Percentiles rank a stretch among this genome's conserved stretches.
phyloP scores from a whole-genome alignment of 768 basidiomycete genomes.

The Sporobolomyces pararoseus region DNA sequence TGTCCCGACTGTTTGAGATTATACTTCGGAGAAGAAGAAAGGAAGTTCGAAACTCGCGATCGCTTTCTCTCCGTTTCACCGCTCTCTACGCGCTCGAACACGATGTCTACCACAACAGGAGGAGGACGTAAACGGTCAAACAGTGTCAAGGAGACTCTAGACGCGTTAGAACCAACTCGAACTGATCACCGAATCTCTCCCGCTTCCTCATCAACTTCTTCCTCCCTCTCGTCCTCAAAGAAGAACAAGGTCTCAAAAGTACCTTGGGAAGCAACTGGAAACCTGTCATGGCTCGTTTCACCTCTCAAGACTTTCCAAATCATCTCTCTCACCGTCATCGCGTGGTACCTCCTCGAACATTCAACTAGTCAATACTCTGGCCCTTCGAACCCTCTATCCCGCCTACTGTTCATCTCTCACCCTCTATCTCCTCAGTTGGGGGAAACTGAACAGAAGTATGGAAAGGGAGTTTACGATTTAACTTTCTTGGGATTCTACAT shows the following conservation, averaged over 20 bases:
- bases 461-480: slow-evolving; percentile 68
- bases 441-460: slow-evolving; percentile 57
- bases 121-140: slow-evolving; percentile 28
- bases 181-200: slow-evolving; percentile 15
- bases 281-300: slow-evolving; percentile 38
- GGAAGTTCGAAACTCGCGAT: too few relatives aligned
- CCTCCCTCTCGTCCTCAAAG: background rate
- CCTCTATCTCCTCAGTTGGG: slow-evolving; percentile 57
- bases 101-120: too few relatives aligned
- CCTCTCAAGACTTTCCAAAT: slow-evolving; percentile 59
- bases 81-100: too few relatives aligned
- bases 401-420: slow-evolving; percentile 69
- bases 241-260: background rate
- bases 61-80: too few relatives aligned
- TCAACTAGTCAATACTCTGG: slow-evolving; percentile 51
- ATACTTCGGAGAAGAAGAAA: too few relatives aligned
- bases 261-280: slow-evolving; percentile 15
- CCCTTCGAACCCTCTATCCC: slow-evolving; percentile 66
- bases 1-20: too few relatives aligned
- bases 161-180: slow-evolving; percentile 14
- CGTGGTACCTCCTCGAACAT: slow-evolving; percentile 65
- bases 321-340: slow-evolving; percentile 59
- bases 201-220: background rate
- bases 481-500: slow-evolving; percentile 76
- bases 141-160: slow-evolving; percentile 30